phyloP scores from a whole-genome alignment of 208 protist species.

The Borovskyia barvae region DNA sequence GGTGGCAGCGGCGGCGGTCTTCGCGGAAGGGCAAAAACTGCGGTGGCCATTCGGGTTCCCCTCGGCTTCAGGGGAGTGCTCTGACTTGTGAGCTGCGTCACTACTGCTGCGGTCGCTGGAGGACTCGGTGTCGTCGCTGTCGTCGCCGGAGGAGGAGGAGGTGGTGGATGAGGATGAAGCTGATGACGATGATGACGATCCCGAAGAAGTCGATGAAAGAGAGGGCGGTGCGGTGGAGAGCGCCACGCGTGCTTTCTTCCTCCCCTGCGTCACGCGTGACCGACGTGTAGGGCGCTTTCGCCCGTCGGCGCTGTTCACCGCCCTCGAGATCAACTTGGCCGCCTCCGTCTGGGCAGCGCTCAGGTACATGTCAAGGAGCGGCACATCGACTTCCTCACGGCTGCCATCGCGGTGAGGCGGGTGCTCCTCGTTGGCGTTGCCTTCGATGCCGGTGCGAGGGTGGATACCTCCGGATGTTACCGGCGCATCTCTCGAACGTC shows the following conservation, averaged over 20 bases:
- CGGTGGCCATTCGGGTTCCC: not conserved
- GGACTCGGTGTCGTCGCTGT: constrained; percentile 5
- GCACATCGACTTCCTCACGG: constrained; percentile 5
- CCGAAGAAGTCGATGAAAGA: not conserved
- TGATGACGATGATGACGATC: constrained; percentile 1
- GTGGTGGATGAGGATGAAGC: constrained; percentile 2
- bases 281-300: not conserved
- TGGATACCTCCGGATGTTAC: no score
- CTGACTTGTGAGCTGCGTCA: no score
- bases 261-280: not conserved
- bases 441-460: no score
- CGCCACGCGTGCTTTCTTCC: constrained; percentile 7
- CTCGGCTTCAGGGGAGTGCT: no score
- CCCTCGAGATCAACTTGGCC: no score
- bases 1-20: not conserved
- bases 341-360: not conserved
- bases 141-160: not conserved
- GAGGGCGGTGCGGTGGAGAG: not conserved
- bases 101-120: constrained; percentile 1
- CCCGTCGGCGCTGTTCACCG: no score
- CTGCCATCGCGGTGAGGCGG: not conserved
- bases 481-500: not conserved
- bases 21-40: no score
- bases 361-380: constrained; percentile 1
- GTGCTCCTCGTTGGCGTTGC: no score